Percentiles rank a stretch among this genome's conserved stretches.
These are phyloP conservation scores for Tylopilus rubrobrunneus DNA, from an alignment of 768 basidiomycete genomes.

Conservation along the genomic window DNA sequence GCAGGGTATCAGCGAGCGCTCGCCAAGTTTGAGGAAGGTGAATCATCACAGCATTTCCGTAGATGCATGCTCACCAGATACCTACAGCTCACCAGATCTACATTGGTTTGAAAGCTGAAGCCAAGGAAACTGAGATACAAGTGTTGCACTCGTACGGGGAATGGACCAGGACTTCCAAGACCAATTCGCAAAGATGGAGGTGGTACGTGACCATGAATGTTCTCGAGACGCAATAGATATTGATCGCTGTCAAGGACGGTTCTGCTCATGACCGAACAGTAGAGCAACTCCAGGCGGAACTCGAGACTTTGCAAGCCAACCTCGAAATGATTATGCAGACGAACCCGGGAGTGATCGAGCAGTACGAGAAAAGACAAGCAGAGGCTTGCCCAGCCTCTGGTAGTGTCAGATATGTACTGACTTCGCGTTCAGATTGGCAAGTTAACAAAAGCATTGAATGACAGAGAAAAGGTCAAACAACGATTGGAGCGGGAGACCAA, in stretches of 20 bases:
- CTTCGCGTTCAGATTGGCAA: slow-evolving; percentile 56
- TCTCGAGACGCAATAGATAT: slow-evolving; percentile 1
- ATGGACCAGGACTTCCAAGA: slow-evolving; percentile 48
- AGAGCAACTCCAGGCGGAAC: slow-evolving; percentile 56
- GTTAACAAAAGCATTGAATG: slow-evolving; percentile 50
- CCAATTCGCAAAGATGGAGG: slow-evolving; percentile 50
- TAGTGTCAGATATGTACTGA: no score
- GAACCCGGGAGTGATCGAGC: slow-evolving; percentile 72
- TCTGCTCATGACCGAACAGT: slow-evolving; percentile 49
- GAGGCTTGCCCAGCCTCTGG: slow-evolving; percentile 56
- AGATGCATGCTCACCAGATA: no score
- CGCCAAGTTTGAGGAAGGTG: slow-evolving; percentile 47
- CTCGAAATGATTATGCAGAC: slow-evolving; percentile 70
- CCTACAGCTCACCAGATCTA: no score
- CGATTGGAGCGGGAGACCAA: slow-evolving; percentile 60
- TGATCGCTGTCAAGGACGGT: slow-evolving; percentile 32
- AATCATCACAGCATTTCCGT: no score
- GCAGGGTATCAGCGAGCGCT: no score
- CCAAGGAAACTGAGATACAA: slow-evolving; percentile 36
- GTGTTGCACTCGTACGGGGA: slow-evolving; percentile 30
- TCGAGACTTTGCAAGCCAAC: slow-evolving; percentile 59
- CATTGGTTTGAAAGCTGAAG: no score
- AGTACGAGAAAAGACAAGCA: slow-evolving; percentile 71
- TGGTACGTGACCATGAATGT: slow-evolving; percentile 25
- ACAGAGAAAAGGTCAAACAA: slow-evolving; percentile 45